Percentiles rank a stretch among this genome's conserved stretches.
Conservation (phyloP, 495 filamentous ascomycete species). For the Podospora anserina region DNA sequence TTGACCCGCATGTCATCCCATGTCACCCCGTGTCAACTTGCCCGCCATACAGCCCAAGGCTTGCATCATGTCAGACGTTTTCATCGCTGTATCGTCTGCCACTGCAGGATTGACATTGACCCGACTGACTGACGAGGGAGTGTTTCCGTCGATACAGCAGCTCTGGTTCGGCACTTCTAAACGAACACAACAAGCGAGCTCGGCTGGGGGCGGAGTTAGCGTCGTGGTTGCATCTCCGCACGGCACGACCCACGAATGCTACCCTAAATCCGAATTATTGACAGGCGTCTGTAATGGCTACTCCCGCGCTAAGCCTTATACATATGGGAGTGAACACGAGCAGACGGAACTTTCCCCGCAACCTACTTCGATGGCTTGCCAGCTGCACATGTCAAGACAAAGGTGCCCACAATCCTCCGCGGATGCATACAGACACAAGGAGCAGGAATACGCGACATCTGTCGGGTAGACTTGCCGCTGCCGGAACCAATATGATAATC, state of each 20-base stretch:
- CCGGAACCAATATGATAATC: background rate
- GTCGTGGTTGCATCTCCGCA: background rate
- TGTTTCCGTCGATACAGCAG: background rate
- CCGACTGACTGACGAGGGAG: background rate
- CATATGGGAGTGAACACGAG: background rate
- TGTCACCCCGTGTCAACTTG: background rate
- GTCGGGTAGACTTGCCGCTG: background rate
- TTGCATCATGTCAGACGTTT: background rate
- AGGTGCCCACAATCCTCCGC: background rate
- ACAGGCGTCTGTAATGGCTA: background rate
- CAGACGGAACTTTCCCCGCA: conserved; percentile 4
- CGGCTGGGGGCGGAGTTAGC: background rate
- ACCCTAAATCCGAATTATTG: background rate
- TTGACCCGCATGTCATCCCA: background rate
- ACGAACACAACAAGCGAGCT: background rate
- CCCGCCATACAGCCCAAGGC: background rate
- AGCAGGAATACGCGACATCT: background rate
- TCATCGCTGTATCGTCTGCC: background rate
- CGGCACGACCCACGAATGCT: background rate
- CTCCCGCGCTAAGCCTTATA: background rate
- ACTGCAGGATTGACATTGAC: background rate
- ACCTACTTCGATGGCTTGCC: background rate
- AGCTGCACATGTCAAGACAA: background rate
- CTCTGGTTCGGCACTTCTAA: background rate
- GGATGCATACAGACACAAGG: background rate